These are phyloP conservation scores for Cladosporium sp. DNA, from an alignment of 2,329 filamentous ascomycete species.

Conservation along the genomic window DNA sequence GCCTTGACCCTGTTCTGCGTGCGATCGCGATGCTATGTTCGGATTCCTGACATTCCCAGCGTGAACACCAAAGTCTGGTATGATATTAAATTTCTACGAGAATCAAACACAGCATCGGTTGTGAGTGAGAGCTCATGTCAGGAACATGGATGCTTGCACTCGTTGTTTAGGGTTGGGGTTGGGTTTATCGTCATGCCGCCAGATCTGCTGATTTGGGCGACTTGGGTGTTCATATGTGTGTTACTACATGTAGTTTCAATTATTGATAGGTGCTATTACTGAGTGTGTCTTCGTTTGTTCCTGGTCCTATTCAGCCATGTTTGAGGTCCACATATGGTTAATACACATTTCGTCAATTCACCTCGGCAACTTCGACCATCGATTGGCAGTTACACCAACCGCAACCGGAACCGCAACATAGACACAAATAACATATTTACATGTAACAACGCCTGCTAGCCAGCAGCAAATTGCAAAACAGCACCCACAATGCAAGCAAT, in stretches of 20 bases:
- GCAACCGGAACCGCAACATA: background rate
- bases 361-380: background rate
- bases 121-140: background rate
- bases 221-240: too few species aligned
- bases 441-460: background rate
- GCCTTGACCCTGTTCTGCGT: background rate
- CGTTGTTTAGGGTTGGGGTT: background rate
- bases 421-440: background rate
- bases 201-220: background rate
- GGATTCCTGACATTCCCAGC: background rate
- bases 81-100: background rate
- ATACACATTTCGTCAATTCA: background rate
- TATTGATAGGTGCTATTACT: background rate
- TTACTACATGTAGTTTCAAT: too few species aligned
- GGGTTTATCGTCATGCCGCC: background rate
- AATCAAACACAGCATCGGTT: background rate
- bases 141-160: too few species aligned
- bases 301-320: background rate
- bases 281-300: accelerated
- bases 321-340: background rate
- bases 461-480: background rate
- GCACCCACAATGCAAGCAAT: conserved; percentile 45
- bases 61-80: background rate
- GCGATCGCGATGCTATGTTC: background rate
- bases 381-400: background rate